Percentiles rank a stretch among this genome's conserved stretches.
Evolutionary conservation across 2,329 filamentous ascomycete genomes (phyloP).

Genomic region (Botrytis sinoallii): DNA sequence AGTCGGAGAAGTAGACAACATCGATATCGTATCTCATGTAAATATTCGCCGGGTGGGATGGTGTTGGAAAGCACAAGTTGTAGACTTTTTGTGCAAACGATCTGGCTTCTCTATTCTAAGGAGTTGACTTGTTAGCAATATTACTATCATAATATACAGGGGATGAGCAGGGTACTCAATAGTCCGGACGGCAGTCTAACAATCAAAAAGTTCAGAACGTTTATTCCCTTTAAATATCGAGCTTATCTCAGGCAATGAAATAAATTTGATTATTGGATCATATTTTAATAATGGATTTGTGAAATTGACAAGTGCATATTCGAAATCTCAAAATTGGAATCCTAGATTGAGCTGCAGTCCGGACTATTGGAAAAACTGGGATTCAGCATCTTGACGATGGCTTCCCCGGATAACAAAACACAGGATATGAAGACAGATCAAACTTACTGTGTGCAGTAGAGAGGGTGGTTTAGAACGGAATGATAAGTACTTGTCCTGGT

Average conservation of each 20-base stretch:
- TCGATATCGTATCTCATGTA: conserved; percentile 7
- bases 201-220: neutral
- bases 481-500: conserved; percentile 7
- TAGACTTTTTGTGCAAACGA: neutral
- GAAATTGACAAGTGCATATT: neutral
- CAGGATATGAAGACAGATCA: neutral
- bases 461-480: neutral
- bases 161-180: neutral
- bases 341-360: neutral
- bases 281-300: neutral
- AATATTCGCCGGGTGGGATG: neutral
- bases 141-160: neutral
- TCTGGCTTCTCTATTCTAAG: conserved; percentile 4
- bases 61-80: neutral
- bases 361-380: neutral
- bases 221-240: neutral
- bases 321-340: neutral
- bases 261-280: neutral
- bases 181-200: neutral
- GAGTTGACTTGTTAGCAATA: neutral
- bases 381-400: neutral
- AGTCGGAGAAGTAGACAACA: neutral
- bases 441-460: conserved; percentile 6
- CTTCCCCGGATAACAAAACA: neutral
- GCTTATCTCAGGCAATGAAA: neutral